These are phyloP conservation scores for Cryptococcus sp. DNA, from an alignment of 1,284 basidiomycete genomes.

Conservation along the genomic window DNA sequence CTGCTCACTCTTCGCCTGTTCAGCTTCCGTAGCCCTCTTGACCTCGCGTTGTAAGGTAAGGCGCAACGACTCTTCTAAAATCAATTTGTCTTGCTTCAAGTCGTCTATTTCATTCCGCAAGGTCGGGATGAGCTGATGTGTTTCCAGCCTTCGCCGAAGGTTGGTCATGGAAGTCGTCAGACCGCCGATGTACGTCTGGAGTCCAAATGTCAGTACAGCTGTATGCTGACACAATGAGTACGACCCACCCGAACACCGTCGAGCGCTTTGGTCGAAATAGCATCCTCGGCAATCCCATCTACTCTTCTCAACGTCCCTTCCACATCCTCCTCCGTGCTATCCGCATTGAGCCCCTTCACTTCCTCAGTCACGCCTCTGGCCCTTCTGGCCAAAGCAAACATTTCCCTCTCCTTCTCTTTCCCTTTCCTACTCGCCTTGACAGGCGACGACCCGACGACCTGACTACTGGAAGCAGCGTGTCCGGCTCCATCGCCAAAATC, in stretches of 20 bases:
- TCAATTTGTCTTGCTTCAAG: constrained; percentile 1
- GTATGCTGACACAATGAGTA: neutral
- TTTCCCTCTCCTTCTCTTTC: constrained; percentile 25
- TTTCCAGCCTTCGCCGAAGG: constrained; percentile 21
- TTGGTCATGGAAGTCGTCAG: constrained; percentile 32
- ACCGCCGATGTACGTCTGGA: constrained; percentile 31
- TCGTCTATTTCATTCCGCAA: constrained; percentile 16
- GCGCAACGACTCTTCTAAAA: neutral
- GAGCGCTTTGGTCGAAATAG: constrained; percentile 29
- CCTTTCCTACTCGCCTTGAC: constrained; percentile 2
- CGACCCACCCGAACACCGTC: constrained; percentile 36
- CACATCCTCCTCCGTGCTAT: constrained; percentile 31
- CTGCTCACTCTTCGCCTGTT: constrained; percentile 14
- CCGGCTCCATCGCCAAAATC: constrained; percentile 26
- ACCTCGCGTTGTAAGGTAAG: constrained; percentile 4
- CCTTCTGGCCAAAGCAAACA: constrained; percentile 34
- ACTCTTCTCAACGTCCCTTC: constrained; percentile 22
- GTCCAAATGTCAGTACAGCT: neutral
- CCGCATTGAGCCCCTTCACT: constrained; percentile 19
- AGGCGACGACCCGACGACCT: constrained; percentile 12
- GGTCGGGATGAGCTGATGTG: constrained; percentile 27
- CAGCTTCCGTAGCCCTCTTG: constrained; percentile 15
- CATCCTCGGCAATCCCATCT: constrained; percentile 22
- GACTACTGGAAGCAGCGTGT: constrained; percentile 7
- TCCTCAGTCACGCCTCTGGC: constrained; percentile 33